A percentile compares a stretch with the other conserved stretches of the same genome.
These are phyloP conservation scores for Wickerhamiella azyma DNA, from an alignment of 805 yeast species.

Conservation along the genomic window DNA sequence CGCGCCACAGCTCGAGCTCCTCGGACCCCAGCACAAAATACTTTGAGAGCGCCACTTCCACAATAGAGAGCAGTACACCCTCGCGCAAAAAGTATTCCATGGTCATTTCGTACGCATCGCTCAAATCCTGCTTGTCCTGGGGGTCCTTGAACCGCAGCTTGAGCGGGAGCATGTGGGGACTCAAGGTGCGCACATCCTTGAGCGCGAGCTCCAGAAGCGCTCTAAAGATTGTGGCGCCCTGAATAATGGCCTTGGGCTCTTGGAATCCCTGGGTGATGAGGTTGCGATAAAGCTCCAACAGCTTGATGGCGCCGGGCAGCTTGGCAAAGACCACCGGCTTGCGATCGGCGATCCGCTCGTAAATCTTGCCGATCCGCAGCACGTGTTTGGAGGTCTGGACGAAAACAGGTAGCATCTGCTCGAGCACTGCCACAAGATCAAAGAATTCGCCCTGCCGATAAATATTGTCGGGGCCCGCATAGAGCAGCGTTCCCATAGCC, in stretches of 20 bases:
- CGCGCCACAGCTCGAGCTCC: slow-evolving; percentile 69
- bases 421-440: slow-evolving; percentile 45
- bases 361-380: slow-evolving; percentile 63
- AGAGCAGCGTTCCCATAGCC: slow-evolving; percentile 54
- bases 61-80: slow-evolving; percentile 40
- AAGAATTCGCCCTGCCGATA: slow-evolving; percentile 40
- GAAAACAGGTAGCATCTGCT: slow-evolving; percentile 35
- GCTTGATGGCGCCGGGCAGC: slow-evolving; percentile 47
- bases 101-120: slow-evolving; percentile 39
- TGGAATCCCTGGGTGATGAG: slow-evolving; percentile 37
- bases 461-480: slow-evolving; percentile 63
- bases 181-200: slow-evolving; percentile 2
- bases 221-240: slow-evolving; percentile 45
- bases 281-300: slow-evolving; percentile 47
- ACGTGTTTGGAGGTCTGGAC: slow-evolving; percentile 40
- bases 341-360: slow-evolving; percentile 40
- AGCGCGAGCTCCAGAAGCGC: slow-evolving; percentile 38
- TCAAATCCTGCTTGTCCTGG: slow-evolving; percentile 51
- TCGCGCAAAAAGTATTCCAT: slow-evolving; percentile 42
- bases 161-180: slow-evolving; percentile 13
- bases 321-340: slow-evolving; percentile 62
- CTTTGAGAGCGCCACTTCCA: slow-evolving; percentile 56
- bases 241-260: slow-evolving; percentile 57
- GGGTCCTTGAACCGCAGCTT: slow-evolving; percentile 42
- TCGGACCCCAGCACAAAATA: slow-evolving; percentile 60